Base-by-base conservation (phyloP, 2,329 filamentous ascomycete genomes). In the Beauveria pseudobassiana region DNA sequence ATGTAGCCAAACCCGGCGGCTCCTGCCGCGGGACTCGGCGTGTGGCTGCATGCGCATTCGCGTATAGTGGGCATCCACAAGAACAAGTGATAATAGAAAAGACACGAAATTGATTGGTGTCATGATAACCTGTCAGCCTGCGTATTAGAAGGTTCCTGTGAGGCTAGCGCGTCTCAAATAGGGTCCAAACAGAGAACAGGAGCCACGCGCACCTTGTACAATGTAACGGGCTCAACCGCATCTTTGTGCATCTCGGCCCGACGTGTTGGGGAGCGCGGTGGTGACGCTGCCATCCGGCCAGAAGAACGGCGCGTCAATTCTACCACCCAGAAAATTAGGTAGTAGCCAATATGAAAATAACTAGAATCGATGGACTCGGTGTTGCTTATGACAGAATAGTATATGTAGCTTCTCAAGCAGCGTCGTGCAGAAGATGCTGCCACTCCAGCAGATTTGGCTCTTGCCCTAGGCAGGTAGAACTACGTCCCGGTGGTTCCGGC, bases 31-130 rank as follows among this genome's bases (percentile, higher is more conserved):
- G 58, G 64, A 69, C 55, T 71, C 66, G 67, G 68, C 71, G 63
- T 73, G 73, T 55, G 68, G 70, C 63, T 73, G 73, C 58, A 74
- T 75, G 72, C 85, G 78, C 72, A 78, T 69, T 68, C 77, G 68
- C 67, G 83, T 74, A 79, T 84, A 77, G 62, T 78, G 78, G 56
- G 80, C 75, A 74, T 89, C 86, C 49, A 89, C 80, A 57, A 88
- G 72, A 69, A 81, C 78, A 51, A 90, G 81, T 2, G 87, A 89
- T 65, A 89, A 51, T 48, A 90, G 71, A 73, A 89, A 89, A 24
- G 84, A 82, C 56, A 84, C 76, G 70, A 89, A 83, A 65, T 85
- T 78, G 64, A 89, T 66, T 8, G 87, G 86, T 0, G 85, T 87
- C 73, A 87, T 77, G 66, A 89, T 66, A 22, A 77, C 60, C 78